Conservation (phyloP, 164 flowering plant species). For the Vitis riparia region DNA sequence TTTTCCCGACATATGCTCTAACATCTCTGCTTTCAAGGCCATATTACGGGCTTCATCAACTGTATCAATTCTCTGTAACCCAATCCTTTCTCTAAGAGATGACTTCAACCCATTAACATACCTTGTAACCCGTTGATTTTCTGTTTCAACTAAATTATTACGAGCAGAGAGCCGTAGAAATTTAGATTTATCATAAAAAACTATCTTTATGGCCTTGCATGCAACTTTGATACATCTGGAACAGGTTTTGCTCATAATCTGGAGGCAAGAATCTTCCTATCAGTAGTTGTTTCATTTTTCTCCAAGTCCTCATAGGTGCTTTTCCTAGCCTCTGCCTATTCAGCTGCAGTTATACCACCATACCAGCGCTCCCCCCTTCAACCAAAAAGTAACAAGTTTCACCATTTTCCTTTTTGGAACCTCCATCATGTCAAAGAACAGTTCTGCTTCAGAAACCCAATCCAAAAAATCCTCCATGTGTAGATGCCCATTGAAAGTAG, state of each 20-base stretch:
- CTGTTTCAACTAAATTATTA: not conserved
- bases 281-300: not conserved
- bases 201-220: not conserved
- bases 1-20: not conserved
- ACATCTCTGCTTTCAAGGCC: not conserved
- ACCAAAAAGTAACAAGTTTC: not conserved
- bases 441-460: conserved; percentile 3
- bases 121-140: conserved; percentile 1
- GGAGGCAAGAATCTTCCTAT: conserved; percentile 2
- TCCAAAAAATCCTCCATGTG: conserved; percentile 7
- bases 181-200: not conserved
- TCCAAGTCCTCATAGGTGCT: not conserved
- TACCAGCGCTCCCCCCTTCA: conserved; percentile 2
- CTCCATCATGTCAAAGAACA: conserved; percentile 1
- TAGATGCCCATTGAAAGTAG: not conserved
- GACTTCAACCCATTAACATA: not conserved
- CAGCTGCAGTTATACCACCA: too few species aligned
- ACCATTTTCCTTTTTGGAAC: not conserved
- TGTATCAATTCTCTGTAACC: not conserved
- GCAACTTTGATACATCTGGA: not conserved
- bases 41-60: not conserved
- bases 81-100: not conserved
- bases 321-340: too few species aligned
- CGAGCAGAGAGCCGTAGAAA: not conserved
- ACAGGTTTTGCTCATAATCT: conserved; percentile 6